phyloP scores from a whole-genome alignment of 139 green algal genomes.

The Spirogloea muscicola region DNA sequence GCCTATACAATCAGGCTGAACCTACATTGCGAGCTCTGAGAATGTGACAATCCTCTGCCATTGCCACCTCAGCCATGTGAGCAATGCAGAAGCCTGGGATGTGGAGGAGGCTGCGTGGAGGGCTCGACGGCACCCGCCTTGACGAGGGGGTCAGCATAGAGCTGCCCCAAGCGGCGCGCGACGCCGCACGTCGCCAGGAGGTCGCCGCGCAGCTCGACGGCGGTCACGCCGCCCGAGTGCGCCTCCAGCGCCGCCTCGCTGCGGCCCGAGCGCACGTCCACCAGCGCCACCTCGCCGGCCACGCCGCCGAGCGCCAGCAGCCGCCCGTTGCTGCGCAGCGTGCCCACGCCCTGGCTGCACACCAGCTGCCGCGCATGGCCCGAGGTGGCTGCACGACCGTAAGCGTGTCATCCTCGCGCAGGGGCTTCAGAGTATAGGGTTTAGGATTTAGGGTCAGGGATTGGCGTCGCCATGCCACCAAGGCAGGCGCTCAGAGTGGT shows the following conservation, averaged over 20 bases:
- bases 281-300: constrained; percentile 12
- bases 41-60: background rate
- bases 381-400: too few relatives aligned
- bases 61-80: background rate
- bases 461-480: too few relatives aligned
- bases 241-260: constrained; percentile 29
- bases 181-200: constrained; percentile 28
- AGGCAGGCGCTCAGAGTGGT: too few relatives aligned
- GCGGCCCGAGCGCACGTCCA: constrained; percentile 17
- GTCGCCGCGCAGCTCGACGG: constrained; percentile 41
- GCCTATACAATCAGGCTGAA: background rate
- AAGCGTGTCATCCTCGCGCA: too few relatives aligned
- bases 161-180: background rate
- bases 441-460: too few relatives aligned
- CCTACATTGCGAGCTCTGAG: background rate
- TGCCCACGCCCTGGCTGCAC: constrained; percentile 16
- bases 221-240: constrained; percentile 14
- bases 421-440: too few relatives aligned
- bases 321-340: constrained; percentile 21
- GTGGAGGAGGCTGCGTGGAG: background rate
- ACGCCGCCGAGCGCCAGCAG: constrained; percentile 20
- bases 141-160: constrained; percentile 33
- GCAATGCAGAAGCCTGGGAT: background rate
- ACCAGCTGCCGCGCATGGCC: background rate
- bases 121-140: constrained; percentile 20